These are phyloP conservation scores for Blakeslea trispora DNA, from an alignment of 371 early-diverging fungal species.

Conservation along the genomic window DNA sequence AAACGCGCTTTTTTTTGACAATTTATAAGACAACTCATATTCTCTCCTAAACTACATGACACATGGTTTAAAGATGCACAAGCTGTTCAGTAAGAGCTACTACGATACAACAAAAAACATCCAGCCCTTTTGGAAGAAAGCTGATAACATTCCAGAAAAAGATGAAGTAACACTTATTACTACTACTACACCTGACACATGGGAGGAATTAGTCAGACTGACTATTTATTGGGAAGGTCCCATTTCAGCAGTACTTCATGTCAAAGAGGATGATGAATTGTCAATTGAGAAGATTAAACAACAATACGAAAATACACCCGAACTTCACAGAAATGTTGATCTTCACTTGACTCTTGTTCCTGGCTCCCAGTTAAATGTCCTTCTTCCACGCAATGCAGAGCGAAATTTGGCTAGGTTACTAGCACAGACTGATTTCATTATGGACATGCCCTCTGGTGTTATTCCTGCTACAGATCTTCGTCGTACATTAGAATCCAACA, in stretches of 20 bases:
- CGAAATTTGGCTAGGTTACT: slow-evolving; percentile 53
- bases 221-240: slow-evolving; percentile 51
- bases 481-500: slow-evolving; percentile 39
- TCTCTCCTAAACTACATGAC: slow-evolving; percentile 44
- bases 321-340: slow-evolving; percentile 35
- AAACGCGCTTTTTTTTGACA: background rate
- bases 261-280: slow-evolving; percentile 23
- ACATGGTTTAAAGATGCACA: slow-evolving; percentile 48
- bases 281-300: slow-evolving; percentile 22
- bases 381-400: slow-evolving; percentile 48
- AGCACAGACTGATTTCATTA: slow-evolving; percentile 40
- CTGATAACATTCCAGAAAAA: slow-evolving; percentile 18
- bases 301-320: slow-evolving; percentile 25
- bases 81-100: slow-evolving; percentile 45
- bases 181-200: slow-evolving; percentile 35
- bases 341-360: slow-evolving; percentile 37
- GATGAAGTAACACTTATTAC: slow-evolving; percentile 46
- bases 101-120: slow-evolving; percentile 36
- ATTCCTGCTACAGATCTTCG: slow-evolving; percentile 45
- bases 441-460: slow-evolving; percentile 39
- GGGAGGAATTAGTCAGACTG: slow-evolving; percentile 39
- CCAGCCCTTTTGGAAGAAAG: slow-evolving; percentile 47
- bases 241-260: slow-evolving; percentile 46
- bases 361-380: slow-evolving; percentile 25
- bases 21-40: slow-evolving; percentile 32